Percentiles rank a stretch among this genome's conserved stretches.
phyloP scores from a whole-genome alignment of 2,329 filamentous ascomycete species.

The Microthyrium microscopicum region DNA sequence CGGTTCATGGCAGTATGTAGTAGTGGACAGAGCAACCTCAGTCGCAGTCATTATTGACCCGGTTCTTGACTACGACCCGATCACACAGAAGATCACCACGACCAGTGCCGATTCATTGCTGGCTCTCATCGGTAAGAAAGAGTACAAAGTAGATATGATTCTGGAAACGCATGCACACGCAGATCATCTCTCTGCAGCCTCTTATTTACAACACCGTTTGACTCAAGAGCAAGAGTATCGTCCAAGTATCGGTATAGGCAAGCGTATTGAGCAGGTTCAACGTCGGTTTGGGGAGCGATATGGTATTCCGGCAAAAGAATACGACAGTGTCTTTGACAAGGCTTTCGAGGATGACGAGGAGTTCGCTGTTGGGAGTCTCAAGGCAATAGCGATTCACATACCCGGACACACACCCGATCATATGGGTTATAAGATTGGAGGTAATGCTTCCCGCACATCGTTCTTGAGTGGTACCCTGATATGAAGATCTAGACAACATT shows the following conservation, averaged over 20 bases:
- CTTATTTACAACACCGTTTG: slow-evolving; percentile 35
- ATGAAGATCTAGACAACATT: slow-evolving; percentile 17
- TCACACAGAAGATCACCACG: slow-evolving; percentile 30
- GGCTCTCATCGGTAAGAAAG: slow-evolving; percentile 23
- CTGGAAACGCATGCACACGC: slow-evolving; percentile 45
- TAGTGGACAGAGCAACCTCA: slow-evolving; percentile 34
- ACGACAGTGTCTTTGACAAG: slow-evolving; percentile 30
- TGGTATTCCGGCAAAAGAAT: slow-evolving; percentile 25
- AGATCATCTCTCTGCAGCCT: slow-evolving; percentile 40
- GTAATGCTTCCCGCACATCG: too few relatives aligned
- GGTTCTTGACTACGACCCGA: slow-evolving; percentile 40
- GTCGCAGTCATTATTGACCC: slow-evolving; percentile 43
- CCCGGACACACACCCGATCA: slow-evolving; percentile 44
- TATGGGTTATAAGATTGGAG: slow-evolving; percentile 39
- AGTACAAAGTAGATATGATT: slow-evolving; percentile 33
- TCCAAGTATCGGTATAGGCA: slow-evolving; percentile 35
- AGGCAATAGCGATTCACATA: slow-evolving; percentile 32
- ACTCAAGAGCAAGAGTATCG: slow-evolving; percentile 16
- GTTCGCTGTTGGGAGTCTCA: slow-evolving; percentile 32
- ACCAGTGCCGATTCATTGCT: slow-evolving; percentile 36
- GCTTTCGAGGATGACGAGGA: slow-evolving; percentile 35
- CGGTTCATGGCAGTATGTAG: slow-evolving; percentile 43
- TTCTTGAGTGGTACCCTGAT: too few relatives aligned
- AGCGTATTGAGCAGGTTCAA: slow-evolving; percentile 35
- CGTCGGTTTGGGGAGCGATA: slow-evolving; percentile 31